A percentile compares a stretch with the other conserved stretches of the same genome.
phyloP scores from a whole-genome alignment of 495 filamentous ascomycete genomes.

The Penicillium bovifimosum region DNA sequence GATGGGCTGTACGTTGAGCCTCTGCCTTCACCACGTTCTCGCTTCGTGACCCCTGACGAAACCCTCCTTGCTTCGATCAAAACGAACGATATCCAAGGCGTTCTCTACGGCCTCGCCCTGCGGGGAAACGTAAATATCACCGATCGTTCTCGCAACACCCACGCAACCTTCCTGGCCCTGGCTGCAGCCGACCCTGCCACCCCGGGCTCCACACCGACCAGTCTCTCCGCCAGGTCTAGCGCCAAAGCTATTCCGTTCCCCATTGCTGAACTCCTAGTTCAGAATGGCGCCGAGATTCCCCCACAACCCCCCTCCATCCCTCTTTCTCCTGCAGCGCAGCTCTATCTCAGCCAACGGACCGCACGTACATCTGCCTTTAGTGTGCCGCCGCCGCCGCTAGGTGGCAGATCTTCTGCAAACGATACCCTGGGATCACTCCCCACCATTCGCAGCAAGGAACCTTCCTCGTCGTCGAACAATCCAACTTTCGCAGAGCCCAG shows the following conservation, averaged over 20 bases:
- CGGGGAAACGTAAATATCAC: slow-evolving; percentile 79
- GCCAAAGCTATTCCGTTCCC: slow-evolving; percentile 60
- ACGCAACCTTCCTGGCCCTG: slow-evolving; percentile 84
- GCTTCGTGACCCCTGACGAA: slow-evolving; percentile 78
- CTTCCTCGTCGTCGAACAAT: slow-evolving; percentile 22
- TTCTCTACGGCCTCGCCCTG: slow-evolving; percentile 85
- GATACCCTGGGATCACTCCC: slow-evolving; percentile 46
- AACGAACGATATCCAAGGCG: slow-evolving; percentile 85
- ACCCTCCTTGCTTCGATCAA: slow-evolving; percentile 90
- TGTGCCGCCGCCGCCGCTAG: slow-evolving; percentile 14
- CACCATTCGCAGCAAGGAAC: slow-evolving; percentile 35
- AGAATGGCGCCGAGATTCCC: slow-evolving; percentile 90
- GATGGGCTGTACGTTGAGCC: slow-evolving; percentile 75
- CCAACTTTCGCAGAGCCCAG: slow-evolving; percentile 32
- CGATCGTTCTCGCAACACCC: slow-evolving; percentile 83
- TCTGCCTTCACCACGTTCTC: slow-evolving; percentile 67
- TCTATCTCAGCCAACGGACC: slow-evolving; percentile 81
- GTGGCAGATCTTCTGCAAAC: slow-evolving; percentile 21
- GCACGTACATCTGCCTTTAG: slow-evolving; percentile 34
- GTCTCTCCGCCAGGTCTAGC: slow-evolving; percentile 29
- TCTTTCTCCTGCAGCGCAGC: slow-evolving; percentile 65
- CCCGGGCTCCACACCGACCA: slow-evolving; percentile 47
- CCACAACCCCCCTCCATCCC: slow-evolving; percentile 65
- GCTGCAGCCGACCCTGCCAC: slow-evolving; percentile 89
- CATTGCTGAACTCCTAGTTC: slow-evolving; percentile 84